Base-by-base conservation (phyloP, 2,329 filamentous ascomycete genomes). In the Calonectria naviculata region DNA sequence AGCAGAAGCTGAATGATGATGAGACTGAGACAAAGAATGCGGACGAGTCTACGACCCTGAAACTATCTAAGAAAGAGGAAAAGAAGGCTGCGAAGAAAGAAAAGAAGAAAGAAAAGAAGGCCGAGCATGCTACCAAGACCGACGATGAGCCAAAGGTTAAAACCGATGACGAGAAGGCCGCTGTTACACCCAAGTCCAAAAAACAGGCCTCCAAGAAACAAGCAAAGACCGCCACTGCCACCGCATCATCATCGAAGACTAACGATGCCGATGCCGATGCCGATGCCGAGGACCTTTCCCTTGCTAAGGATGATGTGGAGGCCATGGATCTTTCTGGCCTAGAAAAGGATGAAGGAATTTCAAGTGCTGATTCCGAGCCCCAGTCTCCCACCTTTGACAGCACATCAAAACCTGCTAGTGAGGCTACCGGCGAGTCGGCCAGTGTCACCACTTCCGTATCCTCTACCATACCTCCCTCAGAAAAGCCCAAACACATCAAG, bases 401-500 rank as follows among this genome's bases (percentile, higher is more conserved):
- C 64, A 85, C 80, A 21, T 83, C 87, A 73, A 81, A 84, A 44
- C 72, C 81, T 72, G 71, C 82, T 21, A 81, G 82, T 34, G 83
- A 84, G 64, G 79, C 81, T 28, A 80, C 81, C 7, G 82, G 78
- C 70, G 88, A 89, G 71, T 79, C 85, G n/a, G 83, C 88, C 58
- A 91, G 89, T 81, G 85, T 86, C 71, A 89, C 88, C 56, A 94
- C 93, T 34, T 95, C 93, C 21, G 89, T 91, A 66, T 93, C 93
- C 66, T 94, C 93, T 26, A 88, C 91, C 56, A 86, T 90, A 15
- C 86, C 91, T 8, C 86, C 88, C 6, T 87, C 89, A 38, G 88
- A 90, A 71, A 91, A 90, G 78, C 89, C 89, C 17, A 93, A 92
- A 81, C 89, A 90, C 73, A 89, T 92, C 80, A 92, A 91, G 78